These are phyloP conservation scores for Syzygium malaccense DNA, from an alignment of 441 rosid genomes.

Conservation along the genomic window DNA sequence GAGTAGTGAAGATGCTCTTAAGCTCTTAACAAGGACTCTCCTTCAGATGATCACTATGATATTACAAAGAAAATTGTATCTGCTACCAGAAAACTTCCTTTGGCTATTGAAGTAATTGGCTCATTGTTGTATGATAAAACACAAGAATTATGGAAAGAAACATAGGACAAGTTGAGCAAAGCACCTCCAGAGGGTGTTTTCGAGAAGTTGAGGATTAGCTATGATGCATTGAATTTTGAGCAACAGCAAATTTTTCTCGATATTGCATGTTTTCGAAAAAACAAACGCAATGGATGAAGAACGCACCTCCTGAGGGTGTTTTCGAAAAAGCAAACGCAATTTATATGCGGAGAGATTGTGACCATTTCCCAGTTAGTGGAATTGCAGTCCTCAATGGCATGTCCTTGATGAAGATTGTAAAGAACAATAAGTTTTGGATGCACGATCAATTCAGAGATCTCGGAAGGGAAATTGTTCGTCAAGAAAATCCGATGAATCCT, in stretches of 20 bases:
- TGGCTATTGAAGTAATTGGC: not conserved
- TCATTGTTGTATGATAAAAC: rapidly evolving
- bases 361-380: rapidly evolving
- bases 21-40: rapidly evolving
- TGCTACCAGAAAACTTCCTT: not conserved
- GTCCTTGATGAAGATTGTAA: not conserved
- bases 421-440: not conserved
- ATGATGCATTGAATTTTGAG: not conserved
- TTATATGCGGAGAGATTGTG: not conserved
- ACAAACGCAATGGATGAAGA: too few relatives aligned
- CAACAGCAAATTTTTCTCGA: not conserved
- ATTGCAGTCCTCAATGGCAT: not conserved
- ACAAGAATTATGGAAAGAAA: rapidly evolving
- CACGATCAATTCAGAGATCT: not conserved
- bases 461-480: not conserved
- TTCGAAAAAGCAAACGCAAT: rapidly evolving
- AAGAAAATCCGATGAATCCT: not conserved
- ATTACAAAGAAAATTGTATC: not conserved
- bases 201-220: rapidly evolving
- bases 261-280: not conserved
- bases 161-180: rapidly evolving
- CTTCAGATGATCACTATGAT: rapidly evolving
- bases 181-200: rapidly evolving
- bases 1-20: rapidly evolving
- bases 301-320: too few relatives aligned